phyloP scores from a whole-genome alignment of 805 yeast species.

The Danielia oregonensis region DNA sequence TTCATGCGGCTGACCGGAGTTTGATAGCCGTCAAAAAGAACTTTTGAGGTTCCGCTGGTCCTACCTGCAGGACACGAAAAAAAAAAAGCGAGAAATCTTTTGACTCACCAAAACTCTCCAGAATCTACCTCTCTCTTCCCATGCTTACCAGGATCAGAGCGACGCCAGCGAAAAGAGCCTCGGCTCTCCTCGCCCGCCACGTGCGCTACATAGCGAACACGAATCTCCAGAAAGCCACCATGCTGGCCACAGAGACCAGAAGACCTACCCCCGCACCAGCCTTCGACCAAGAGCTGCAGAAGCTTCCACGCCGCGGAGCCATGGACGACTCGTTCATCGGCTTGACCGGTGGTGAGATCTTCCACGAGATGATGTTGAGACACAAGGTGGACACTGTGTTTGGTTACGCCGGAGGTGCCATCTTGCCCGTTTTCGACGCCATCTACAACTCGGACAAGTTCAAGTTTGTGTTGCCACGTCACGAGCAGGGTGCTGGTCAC shows the following conservation, averaged over 20 bases:
- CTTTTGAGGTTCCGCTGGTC: not conserved
- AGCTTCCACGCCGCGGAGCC: constrained; percentile 5
- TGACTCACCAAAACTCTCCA: constrained; percentile 1
- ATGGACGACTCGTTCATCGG: constrained; percentile 92
- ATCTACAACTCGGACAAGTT: constrained; percentile 87
- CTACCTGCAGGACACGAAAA: not conserved
- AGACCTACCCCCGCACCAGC: constrained; percentile 50
- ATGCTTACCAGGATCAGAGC: constrained; percentile 12
- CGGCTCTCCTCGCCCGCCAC: constrained; percentile 13
- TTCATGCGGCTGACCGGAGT: too few species aligned
- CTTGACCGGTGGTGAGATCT: constrained; percentile 96
- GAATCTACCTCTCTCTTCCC: not conserved
- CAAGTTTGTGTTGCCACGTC: constrained; percentile 89
- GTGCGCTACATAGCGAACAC: constrained; percentile 30
- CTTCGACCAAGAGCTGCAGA: constrained; percentile 38
- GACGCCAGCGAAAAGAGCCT: constrained; percentile 8
- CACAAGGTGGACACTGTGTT: constrained; percentile 94
- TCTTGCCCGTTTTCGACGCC: constrained; percentile 96
- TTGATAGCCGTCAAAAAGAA: too few species aligned
- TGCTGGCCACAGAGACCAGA: constrained; percentile 16
- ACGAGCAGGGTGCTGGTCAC: constrained; percentile 99
- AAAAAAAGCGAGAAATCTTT: not conserved
- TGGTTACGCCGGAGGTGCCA: constrained; percentile 99
- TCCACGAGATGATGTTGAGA: constrained; percentile 97
- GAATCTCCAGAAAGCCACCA: constrained; percentile 27